These are phyloP conservation scores for Mycena crocata DNA, from an alignment of 768 basidiomycete genomes.

Conservation along the genomic window DNA sequence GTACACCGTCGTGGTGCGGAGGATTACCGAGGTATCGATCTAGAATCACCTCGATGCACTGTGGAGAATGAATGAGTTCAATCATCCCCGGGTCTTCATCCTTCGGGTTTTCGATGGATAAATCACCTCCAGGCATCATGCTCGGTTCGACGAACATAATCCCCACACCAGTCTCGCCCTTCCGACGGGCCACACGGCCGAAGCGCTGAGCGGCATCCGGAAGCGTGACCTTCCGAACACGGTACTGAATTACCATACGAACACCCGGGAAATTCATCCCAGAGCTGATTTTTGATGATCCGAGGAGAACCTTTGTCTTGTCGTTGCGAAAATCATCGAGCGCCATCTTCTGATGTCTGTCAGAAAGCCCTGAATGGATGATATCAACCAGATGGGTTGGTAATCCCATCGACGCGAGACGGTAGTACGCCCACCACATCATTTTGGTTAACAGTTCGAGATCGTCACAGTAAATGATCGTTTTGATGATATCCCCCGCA, in stretches of 20 bases:
- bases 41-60: slow-evolving; percentile 1
- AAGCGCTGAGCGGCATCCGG: slow-evolving; percentile 25
- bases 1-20: background rate
- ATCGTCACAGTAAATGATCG: slow-evolving; percentile 34
- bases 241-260: slow-evolving; percentile 30
- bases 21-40: slow-evolving; percentile 32
- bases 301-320: slow-evolving; percentile 27
- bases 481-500: slow-evolving; percentile 9
- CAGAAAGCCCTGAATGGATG: slow-evolving; percentile 36
- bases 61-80: background rate
- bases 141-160: background rate
- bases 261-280: slow-evolving; percentile 35
- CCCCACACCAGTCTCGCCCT: background rate
- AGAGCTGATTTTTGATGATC: no score
- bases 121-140: background rate
- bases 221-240: slow-evolving; percentile 26
- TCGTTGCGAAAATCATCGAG: slow-evolving; percentile 29
- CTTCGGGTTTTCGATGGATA: background rate
- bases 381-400: slow-evolving; percentile 31
- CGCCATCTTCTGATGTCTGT: slow-evolving; percentile 25
- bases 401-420: slow-evolving; percentile 8
- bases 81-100: background rate
- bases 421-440: slow-evolving; percentile 35
- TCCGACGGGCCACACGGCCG: background rate
- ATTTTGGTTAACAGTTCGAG: no score